Conservation (phyloP, 176 grass and related monocot genomes). For the Eragrostis curvula region DNA sequence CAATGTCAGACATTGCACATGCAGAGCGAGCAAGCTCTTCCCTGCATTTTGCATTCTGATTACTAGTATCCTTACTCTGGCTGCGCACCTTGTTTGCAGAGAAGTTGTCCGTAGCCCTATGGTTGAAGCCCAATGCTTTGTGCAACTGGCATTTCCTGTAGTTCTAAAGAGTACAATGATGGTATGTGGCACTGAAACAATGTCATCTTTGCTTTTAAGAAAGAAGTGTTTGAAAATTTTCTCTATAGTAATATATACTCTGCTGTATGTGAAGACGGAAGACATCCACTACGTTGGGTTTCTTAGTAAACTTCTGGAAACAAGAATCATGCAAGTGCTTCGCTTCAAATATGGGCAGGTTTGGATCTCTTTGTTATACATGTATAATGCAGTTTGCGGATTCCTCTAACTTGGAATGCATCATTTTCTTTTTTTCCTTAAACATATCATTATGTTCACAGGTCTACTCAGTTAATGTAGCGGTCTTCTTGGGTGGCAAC, state of each 20-base stretch:
- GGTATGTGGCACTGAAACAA: conserved; percentile 52
- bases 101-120: conserved; percentile 95
- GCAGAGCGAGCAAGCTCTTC: conserved; percentile 35
- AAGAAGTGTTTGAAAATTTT: conserved; percentile 16
- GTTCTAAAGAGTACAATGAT: conserved; percentile 79
- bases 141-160: conserved; percentile 94
- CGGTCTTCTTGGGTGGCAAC: conserved; percentile 97
- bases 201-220: not conserved
- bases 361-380: conserved; percentile 34
- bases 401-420: conserved; percentile 12
- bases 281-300: conserved; percentile 98
- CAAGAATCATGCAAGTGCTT: conserved; percentile 98
- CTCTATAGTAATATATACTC: conserved; percentile 40
- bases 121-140: conserved; percentile 99
- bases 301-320: conserved; percentile 97
- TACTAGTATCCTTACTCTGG: conserved; percentile 21
- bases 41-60: conserved; percentile 27
- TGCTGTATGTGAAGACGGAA: conserved; percentile 62
- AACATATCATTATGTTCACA: conserved; percentile 47
- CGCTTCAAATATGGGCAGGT: conserved; percentile 99
- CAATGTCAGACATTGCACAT: not conserved
- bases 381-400: conserved; percentile 23
- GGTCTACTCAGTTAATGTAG: conserved; percentile 96
- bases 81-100: conserved; percentile 53
- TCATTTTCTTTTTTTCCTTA: conserved; percentile 18